phyloP scores from a whole-genome alignment of 805 yeast genomes.

The Metschnikowia colocasiae region DNA sequence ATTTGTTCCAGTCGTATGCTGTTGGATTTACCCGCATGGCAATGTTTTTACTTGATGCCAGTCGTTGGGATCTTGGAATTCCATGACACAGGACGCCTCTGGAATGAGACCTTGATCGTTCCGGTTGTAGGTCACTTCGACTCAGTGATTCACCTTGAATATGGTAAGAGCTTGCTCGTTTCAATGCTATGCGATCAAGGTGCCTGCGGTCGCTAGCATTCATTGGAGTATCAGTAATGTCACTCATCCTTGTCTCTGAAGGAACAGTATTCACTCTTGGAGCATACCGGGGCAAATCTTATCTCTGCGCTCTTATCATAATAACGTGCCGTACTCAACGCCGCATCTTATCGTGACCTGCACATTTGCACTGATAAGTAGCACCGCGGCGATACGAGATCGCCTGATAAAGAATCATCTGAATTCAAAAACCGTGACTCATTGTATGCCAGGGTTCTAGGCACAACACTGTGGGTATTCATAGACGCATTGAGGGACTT shows the following conservation, averaged over 20 bases:
- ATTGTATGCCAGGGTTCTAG: background rate
- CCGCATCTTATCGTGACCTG: conserved; percentile 4
- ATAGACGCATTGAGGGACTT: too few species aligned
- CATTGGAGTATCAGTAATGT: background rate
- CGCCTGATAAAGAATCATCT: background rate
- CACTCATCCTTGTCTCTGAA: background rate
- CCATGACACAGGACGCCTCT: conserved; percentile 1
- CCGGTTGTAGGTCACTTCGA: background rate
- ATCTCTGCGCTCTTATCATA: conserved; percentile 2
- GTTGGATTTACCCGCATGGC: background rate
- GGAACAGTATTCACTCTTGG: background rate
- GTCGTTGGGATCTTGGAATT: background rate
- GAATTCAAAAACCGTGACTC: background rate
- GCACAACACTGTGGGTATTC: too few species aligned
- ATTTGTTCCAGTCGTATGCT: background rate
- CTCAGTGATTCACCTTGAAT: background rate
- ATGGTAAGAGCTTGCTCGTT: conserved; percentile 2
- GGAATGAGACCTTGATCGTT: background rate
- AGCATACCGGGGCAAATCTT: background rate
- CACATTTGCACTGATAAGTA: conserved; percentile 1
- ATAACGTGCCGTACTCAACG: background rate
- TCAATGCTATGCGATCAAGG: conserved; percentile 1
- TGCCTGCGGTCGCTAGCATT: background rate
- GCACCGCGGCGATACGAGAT: conserved; percentile 2
- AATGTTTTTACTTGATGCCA: background rate